These are phyloP conservation scores for Arxiozyma telluris DNA, from an alignment of 1,139 yeast genomes.

Conservation along the genomic window DNA sequence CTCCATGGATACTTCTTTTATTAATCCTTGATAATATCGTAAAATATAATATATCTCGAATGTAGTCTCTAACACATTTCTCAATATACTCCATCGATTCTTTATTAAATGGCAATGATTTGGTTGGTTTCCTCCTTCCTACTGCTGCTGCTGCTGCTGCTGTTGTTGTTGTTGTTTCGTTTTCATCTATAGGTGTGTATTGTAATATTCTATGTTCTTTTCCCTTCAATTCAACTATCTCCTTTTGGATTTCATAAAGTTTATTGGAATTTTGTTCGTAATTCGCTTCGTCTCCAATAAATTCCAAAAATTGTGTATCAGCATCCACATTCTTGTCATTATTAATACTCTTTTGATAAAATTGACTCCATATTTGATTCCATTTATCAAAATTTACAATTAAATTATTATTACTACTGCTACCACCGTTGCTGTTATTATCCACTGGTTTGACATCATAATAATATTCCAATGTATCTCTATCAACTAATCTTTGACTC, in stretches of 20 bases:
- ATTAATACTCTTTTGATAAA: background rate
- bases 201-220: background rate
- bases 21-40: conserved; percentile 18
- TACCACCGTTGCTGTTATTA: conserved; percentile 1
- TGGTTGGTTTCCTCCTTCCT: no score
- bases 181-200: background rate
- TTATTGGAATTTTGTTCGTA: background rate
- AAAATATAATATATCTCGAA: conserved; percentile 15
- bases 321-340: background rate
- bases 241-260: background rate
- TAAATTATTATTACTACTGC: conserved; percentile 11
- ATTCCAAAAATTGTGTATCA: background rate
- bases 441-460: background rate
- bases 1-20: conserved; percentile 9
- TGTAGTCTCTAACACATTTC: conserved; percentile 12
- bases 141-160: no score
- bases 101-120: background rate
- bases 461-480: background rate
- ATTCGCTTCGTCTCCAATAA: background rate
- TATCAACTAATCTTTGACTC: conserved; percentile 8
- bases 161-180: background rate
- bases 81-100: conserved; percentile 1
- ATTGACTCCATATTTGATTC: background rate
- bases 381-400: conserved; percentile 4
- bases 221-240: background rate